Evolutionary conservation across 306 rosid species (phyloP).

Genomic region (Pachyrhizus erosus): DNA sequence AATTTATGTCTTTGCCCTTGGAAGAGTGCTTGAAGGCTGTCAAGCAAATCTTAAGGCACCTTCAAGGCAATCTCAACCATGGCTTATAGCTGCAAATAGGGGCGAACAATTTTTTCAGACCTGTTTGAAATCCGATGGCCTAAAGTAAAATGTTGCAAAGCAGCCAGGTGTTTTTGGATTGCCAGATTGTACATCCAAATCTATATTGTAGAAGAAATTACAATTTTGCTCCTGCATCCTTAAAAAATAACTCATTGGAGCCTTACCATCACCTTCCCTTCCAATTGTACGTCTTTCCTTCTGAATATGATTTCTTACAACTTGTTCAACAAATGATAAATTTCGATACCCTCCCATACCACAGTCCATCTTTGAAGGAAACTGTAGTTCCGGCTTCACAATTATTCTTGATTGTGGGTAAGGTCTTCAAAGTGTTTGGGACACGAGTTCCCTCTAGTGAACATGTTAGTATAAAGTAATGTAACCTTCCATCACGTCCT

Average conservation of each 20-base stretch:
- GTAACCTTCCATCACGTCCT: background rate
- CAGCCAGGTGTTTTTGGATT: too few species aligned
- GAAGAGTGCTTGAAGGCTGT: too few species aligned
- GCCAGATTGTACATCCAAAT: too few species aligned
- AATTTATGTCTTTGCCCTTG: too few species aligned
- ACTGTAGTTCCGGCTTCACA: constrained; percentile 6
- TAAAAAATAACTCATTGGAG: constrained; percentile 1
- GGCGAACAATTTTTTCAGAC: too few species aligned
- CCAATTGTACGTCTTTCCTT: background rate
- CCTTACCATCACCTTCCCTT: background rate
- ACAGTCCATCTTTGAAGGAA: background rate
- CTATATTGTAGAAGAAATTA: constrained; percentile 3
- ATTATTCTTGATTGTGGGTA: constrained; percentile 10
- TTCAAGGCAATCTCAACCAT: too few species aligned
- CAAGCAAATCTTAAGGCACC: too few species aligned
- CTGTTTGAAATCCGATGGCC: too few species aligned
- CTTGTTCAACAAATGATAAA: background rate
- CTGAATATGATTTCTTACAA: background rate
- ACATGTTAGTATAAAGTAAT: background rate
- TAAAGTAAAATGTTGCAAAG: too few species aligned
- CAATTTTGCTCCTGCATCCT: background rate
- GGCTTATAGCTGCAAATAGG: too few species aligned
- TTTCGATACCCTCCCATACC: background rate
- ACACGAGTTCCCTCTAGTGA: background rate
- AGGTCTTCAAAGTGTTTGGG: background rate